Percentiles rank a stretch among this genome's conserved stretches.
phyloP scores from a whole-genome alignment of 805 yeast species.

The Naumovozyma dairenensis region DNA sequence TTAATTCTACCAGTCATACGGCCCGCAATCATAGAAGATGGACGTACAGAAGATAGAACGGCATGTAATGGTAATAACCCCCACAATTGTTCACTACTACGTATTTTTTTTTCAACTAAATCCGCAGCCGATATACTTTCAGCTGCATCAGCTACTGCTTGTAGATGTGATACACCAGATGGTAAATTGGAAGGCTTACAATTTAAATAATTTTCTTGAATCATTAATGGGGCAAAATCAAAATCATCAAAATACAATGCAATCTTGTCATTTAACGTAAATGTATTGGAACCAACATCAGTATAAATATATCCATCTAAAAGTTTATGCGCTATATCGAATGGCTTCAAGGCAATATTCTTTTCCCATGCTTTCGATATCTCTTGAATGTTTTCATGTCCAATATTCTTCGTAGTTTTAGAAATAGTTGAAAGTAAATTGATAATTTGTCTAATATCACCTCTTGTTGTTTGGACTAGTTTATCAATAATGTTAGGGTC shows the following conservation, averaged over 20 bases:
- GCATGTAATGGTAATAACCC: slow-evolving; percentile 87
- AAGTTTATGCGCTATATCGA: slow-evolving; percentile 70
- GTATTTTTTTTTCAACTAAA: slow-evolving; percentile 67
- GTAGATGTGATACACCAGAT: slow-evolving; percentile 43
- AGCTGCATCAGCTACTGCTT: slow-evolving; percentile 67
- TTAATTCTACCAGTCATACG: slow-evolving; percentile 55
- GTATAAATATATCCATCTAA: slow-evolving; percentile 53
- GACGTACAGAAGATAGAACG: slow-evolving; percentile 72
- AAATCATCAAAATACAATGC: slow-evolving; percentile 88
- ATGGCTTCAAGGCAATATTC: slow-evolving; percentile 82
- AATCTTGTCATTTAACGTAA: slow-evolving; percentile 67
- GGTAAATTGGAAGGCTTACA: slow-evolving; percentile 47
- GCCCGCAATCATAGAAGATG: slow-evolving; percentile 69
- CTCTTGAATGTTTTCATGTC: slow-evolving; percentile 47
- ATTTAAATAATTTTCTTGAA: slow-evolving; percentile 80
- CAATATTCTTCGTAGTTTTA: slow-evolving; percentile 53
- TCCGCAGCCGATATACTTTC: slow-evolving; percentile 82
- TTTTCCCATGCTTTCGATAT: slow-evolving; percentile 74
- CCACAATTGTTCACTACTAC: slow-evolving; percentile 92
- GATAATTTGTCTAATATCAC: slow-evolving; percentile 91
- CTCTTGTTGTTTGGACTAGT: slow-evolving; percentile 71
- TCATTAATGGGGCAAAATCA: slow-evolving; percentile 90
- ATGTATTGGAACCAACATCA: slow-evolving; percentile 33
- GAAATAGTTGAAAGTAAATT: slow-evolving; percentile 81
- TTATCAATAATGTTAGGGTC: slow-evolving; percentile 77